phyloP scores from a whole-genome alignment of 805 yeast species.

The Barnettozyma vustinii region DNA sequence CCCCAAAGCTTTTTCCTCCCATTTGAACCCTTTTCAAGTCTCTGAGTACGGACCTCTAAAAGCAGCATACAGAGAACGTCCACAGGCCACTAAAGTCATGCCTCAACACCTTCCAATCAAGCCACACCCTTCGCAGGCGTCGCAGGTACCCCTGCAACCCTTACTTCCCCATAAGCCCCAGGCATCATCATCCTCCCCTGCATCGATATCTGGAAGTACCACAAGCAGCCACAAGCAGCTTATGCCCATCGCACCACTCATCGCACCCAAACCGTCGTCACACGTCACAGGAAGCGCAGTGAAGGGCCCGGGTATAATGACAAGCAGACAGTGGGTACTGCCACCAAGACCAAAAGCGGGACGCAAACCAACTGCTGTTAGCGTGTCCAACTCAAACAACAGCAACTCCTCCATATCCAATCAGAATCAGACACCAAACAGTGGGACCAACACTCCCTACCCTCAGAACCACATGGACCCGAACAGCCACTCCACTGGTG shows the following conservation, averaged over 20 bases:
- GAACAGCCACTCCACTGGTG: background rate
- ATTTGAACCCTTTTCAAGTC: background rate
- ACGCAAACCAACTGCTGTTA: constrained; percentile 38
- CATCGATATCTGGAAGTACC: background rate
- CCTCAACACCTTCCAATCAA: constrained; percentile 1
- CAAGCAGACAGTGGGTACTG: constrained; percentile 44
- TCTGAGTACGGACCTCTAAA: too few species aligned
- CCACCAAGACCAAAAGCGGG: constrained; percentile 83
- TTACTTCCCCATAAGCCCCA: background rate
- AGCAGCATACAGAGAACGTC: background rate
- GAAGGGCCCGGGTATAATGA: constrained; percentile 2
- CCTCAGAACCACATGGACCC: background rate
- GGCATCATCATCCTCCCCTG: background rate
- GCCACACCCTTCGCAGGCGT: constrained; percentile 1
- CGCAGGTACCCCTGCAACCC: background rate
- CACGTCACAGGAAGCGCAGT: background rate
- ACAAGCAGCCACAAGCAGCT: constrained; percentile 1
- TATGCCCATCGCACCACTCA: constrained; percentile 1
- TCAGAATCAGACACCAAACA: background rate
- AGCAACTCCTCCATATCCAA: constrained; percentile 3
- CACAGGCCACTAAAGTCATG: background rate
- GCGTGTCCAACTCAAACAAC: constrained; percentile 8
- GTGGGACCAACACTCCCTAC: background rate
- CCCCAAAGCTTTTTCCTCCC: background rate
- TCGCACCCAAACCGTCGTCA: constrained; percentile 1